Base-by-base conservation (phyloP, 2,329 filamentous ascomycete species). In the Xylaria sp. region DNA sequence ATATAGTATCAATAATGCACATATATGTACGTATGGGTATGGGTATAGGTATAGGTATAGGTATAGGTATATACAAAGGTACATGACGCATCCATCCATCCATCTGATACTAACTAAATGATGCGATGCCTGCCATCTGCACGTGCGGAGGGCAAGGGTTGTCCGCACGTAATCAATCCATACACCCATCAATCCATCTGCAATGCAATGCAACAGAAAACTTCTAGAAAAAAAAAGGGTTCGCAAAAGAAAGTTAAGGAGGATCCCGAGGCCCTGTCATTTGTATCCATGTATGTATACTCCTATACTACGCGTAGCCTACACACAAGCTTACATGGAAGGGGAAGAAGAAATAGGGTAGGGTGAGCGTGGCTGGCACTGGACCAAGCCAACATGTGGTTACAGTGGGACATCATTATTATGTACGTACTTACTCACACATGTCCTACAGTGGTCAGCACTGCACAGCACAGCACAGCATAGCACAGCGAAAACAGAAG, bases 221-320 rank as follows among this genome's bases (percentile, higher is more conserved):
- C 60, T 76, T 76, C 74, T 70, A 74, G 74, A 76, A 76, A 37
- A 52, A 39, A 23, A 51, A 25, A 28, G 28, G 3, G 28, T 13
- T 28, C 4, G 32, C 52, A 51, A 23, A 18, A 4, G 18, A 51
- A 37, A 23, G 10, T 8, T 18, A 5, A n/a, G 41, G 18, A 46
- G 41, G 41, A 46, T n/a, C 13, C 13, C n/a, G 44, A 23, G 2
- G 8, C 23, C 37, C 8, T 8, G 37, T 18, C 12, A 57, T 25
- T 10, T 10, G 25, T 28, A 10, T 39, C 9, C n/a, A 48, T 13
- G 23, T 15, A 48, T 13, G 23, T 15, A 56, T 41, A 37, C n/a
- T 20, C 10, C 28, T n/a, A 37, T 10, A 20, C 15, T 25, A 57
- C 8, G 25, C 55, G 18, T 34, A 44, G 10, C 2, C 28, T n/a